Evolutionary conservation across 2,329 filamentous ascomycete genomes (phyloP).

Genomic region (Hirsutella rhossiliensis): DNA sequence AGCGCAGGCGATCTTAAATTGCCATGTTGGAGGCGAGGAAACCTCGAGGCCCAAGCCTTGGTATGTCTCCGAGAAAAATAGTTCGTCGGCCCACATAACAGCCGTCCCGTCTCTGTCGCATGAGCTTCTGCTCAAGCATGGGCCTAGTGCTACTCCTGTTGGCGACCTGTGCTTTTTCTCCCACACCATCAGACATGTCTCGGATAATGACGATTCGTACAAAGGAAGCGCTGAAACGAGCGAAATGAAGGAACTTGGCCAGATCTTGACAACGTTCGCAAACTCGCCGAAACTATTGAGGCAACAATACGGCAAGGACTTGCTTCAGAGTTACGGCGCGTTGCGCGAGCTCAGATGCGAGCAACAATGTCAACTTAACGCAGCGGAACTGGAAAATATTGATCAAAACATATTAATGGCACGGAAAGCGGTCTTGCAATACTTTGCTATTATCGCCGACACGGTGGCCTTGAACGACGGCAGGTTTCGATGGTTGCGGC

Average conservation of each 20-base stretch:
- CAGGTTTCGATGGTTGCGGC: constrained; percentile 23
- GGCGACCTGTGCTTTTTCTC: background rate
- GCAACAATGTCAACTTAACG: background rate
- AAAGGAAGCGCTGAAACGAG: too few relatives aligned
- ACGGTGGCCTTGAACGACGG: background rate
- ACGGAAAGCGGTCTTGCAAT: background rate
- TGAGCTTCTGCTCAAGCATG: background rate
- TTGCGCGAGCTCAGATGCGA: background rate
- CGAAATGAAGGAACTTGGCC: background rate
- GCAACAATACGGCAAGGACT: constrained; percentile 9
- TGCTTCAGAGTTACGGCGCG: constrained; percentile 2
- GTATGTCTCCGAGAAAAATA: background rate
- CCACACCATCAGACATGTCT: background rate
- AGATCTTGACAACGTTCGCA: constrained; percentile 1
- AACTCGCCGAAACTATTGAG: constrained; percentile 1
- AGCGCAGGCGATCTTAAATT: background rate
- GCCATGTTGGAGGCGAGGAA: background rate
- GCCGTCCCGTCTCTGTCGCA: background rate
- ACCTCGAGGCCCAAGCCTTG: background rate
- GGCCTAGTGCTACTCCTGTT: background rate
- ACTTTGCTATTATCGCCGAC: background rate
- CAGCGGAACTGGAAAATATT: background rate
- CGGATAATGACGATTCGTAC: background rate
- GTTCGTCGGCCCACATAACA: background rate
- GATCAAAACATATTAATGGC: background rate